Conservation (phyloP, 2,329 filamentous ascomycete genomes). For the Claviceps spartinae region DNA sequence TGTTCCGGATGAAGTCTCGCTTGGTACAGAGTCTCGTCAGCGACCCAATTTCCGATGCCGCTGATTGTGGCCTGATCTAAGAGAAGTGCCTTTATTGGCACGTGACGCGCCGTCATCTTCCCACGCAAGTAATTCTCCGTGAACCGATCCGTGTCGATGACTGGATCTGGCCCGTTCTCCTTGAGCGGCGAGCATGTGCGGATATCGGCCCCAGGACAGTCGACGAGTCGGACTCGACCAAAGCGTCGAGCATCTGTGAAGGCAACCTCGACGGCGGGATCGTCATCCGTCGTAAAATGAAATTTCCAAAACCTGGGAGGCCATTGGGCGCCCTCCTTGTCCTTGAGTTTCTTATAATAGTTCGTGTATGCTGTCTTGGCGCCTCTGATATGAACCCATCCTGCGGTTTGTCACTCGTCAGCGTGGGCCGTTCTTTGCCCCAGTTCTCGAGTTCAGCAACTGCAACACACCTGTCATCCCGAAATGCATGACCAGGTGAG, state of each 20-base stretch:
- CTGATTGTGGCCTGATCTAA: constrained; percentile 81
- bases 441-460: neutral
- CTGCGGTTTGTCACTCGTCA: constrained; percentile 13
- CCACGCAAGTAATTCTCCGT: constrained; percentile 61
- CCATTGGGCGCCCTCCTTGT: constrained; percentile 52
- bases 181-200: constrained; percentile 64
- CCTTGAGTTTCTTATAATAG: constrained; percentile 62
- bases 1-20: constrained; percentile 84
- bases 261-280: constrained; percentile 46
- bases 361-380: constrained; percentile 66
- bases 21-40: constrained; percentile 85
- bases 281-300: constrained; percentile 49
- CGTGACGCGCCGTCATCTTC: constrained; percentile 61
- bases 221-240: constrained; percentile 64
- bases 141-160: constrained; percentile 64
- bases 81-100: constrained; percentile 79
- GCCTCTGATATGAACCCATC: constrained; percentile 81
- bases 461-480: constrained; percentile 47
- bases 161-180: constrained; percentile 88
- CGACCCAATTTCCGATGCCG: constrained; percentile 95
- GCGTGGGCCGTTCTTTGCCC: neutral
- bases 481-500: constrained; percentile 82
- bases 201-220: constrained; percentile 66
- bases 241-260: constrained; percentile 78
- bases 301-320: constrained; percentile 90